Conservation (phyloP, 1,284 basidiomycete genomes). For the Cystobasidium pallidum region DNA sequence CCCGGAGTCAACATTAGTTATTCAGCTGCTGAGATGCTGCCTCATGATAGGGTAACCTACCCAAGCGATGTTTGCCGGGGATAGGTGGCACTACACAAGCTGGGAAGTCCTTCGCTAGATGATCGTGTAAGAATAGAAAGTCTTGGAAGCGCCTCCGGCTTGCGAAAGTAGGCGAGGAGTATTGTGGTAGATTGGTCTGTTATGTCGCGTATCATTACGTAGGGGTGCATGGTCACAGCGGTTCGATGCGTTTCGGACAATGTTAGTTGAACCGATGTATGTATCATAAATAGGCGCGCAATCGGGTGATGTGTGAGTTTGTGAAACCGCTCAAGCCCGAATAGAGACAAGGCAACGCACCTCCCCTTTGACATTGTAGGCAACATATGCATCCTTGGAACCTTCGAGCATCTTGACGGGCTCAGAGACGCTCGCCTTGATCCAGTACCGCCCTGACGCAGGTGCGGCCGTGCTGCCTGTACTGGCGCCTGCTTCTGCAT, state of each 20-base stretch:
- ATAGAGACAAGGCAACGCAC: constrained; percentile 59
- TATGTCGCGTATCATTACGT: constrained; percentile 3
- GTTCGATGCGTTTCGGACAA: too few relatives aligned
- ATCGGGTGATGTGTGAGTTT: too few relatives aligned
- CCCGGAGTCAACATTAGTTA: background rate
- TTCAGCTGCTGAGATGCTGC: background rate
- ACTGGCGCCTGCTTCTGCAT: constrained; percentile 2
- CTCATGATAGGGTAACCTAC: constrained; percentile 61
- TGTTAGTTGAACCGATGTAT: too few relatives aligned
- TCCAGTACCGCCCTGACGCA: constrained; percentile 36
- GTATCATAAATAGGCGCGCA: too few relatives aligned
- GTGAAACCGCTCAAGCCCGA: background rate
- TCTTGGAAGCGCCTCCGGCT: constrained; percentile 91
- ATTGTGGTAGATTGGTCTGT: constrained; percentile 80
- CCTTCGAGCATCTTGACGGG: constrained; percentile 94
- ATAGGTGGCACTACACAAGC: constrained; percentile 94
- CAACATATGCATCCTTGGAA: constrained; percentile 94
- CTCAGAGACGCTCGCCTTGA: constrained; percentile 69
- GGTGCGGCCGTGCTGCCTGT: background rate
- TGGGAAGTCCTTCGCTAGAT: constrained; percentile 88
- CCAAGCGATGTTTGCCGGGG: constrained; percentile 93
- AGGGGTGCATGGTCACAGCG: background rate
- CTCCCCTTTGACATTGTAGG: constrained; percentile 87
- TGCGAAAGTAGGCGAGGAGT: constrained; percentile 71
- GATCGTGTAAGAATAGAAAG: constrained; percentile 89